Evolutionary conservation across 345 rosid genomes (phyloP).

Genomic region (Streptanthus diversifolius): DNA sequence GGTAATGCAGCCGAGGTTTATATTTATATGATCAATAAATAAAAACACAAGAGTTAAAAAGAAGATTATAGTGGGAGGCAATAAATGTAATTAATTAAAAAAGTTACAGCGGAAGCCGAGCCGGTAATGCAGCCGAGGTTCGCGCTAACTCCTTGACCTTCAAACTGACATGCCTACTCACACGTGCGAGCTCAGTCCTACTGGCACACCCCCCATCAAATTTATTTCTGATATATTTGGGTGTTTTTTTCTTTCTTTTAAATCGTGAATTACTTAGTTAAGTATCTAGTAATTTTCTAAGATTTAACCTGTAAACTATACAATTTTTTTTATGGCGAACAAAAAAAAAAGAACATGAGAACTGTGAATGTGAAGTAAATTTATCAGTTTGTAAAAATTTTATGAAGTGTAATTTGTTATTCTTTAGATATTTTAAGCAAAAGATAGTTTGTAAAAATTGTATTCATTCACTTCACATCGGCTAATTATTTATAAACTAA

Average conservation of each 20-base stretch:
- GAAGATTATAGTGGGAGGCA: slow-evolving; percentile 6
- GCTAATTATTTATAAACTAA: too few species aligned
- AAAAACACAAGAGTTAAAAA: neutral
- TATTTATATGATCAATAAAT: slow-evolving; percentile 7
- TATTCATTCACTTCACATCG: too few species aligned
- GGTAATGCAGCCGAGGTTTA: too few species aligned
- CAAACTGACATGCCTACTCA: slow-evolving; percentile 37
- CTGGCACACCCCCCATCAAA: neutral
- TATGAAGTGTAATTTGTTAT: neutral
- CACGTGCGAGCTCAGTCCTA: slow-evolving; percentile 52
- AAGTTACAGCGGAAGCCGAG: slow-evolving; percentile 37
- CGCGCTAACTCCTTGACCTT: slow-evolving; percentile 39
- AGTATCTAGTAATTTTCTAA: too few species aligned
- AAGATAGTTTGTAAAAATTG: too few species aligned
- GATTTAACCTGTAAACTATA: too few species aligned
- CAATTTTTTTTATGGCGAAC: too few species aligned
- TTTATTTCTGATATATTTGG: neutral
- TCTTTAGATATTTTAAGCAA: neutral
- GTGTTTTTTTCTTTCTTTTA: neutral
- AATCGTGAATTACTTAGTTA: neutral
- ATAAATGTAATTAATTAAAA: neutral
- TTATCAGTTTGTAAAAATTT: neutral
- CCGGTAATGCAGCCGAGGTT: slow-evolving; percentile 54
- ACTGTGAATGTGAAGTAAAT: too few species aligned
- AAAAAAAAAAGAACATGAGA: too few species aligned